Evolutionary conservation across 2,329 filamentous ascomycete species (phyloP), one percentile per base, ranked within the genome.

Genomic region (Monilinia fructigena): DNA sequence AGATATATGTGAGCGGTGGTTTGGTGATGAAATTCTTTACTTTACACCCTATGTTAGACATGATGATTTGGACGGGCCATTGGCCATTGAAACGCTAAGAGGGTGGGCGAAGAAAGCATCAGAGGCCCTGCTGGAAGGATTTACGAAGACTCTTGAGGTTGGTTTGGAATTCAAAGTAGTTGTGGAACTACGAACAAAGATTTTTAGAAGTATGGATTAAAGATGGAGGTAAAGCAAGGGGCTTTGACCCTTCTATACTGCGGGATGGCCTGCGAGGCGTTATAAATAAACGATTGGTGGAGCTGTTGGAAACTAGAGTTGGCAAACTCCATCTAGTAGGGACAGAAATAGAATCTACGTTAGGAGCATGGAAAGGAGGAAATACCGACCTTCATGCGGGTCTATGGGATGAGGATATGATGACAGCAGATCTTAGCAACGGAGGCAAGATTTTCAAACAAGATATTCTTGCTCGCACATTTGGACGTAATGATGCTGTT

Each of bases 41-140:
- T 97, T 96, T 75, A 94, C 88, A 0, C 93, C 93, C 0, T 97
- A 92, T 79, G 90, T 96, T 47, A 87, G 91, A 40, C 88, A 96
- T 72, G 91, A 93, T 70, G 90, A 95, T 70, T 77, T 91, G 5
- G 84, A 87, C 31, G 85, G 83, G 26, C 78, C 80, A 31, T 83
- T 87, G 68, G 85, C 86, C 0, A 82, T 83, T 53, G 83, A 86
- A 2, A 86, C 86, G 76, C 81, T 92, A 18, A 82, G 82, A 28
- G 76, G 75, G 38, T 93, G 90, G 90, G 86, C 87, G 0, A 81
- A 81, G 61, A 82, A 83, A 61, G 87, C 86, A 1, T 84, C 86
- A 23, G 79, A 84, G 55, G 81, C 83, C 10, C 79, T 92, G 65
- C 75, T 90, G 1, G 77, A 82, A n/a, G 89, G 89, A 0, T 80